Evolutionary conservation across 208 protist species (phyloP).

Genomic region (Acanthamoeba quina): DNA sequence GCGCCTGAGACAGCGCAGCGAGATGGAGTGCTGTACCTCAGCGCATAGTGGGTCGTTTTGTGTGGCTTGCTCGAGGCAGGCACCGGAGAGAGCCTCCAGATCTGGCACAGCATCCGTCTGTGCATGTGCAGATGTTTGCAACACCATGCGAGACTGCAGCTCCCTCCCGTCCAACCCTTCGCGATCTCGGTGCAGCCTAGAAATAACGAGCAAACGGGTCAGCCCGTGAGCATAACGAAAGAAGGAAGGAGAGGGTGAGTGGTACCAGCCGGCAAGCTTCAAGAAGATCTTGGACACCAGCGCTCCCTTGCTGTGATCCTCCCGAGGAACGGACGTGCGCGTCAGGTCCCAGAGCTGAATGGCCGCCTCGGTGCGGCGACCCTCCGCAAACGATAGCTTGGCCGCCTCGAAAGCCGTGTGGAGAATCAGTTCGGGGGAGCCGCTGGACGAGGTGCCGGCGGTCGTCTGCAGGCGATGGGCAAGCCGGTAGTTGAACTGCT

Average conservation of each 20-base stretch:
- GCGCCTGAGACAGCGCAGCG: neutral
- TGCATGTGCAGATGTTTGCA: neutral
- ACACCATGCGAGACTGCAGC: constrained; percentile 29
- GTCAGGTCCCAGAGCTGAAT: constrained; percentile 53
- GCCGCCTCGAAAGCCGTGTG: constrained; percentile 13
- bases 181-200: constrained; percentile 26
- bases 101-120: neutral
- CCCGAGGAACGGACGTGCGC: neutral
- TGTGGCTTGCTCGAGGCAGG: constrained; percentile 55
- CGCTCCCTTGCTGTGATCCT: neutral
- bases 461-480: constrained; percentile 3
- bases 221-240: neutral
- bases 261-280: constrained; percentile 59
- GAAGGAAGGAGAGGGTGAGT: neutral
- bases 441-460: neutral
- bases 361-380: constrained; percentile 8
- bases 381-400: constrained; percentile 36
- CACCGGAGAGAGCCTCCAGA: constrained; percentile 50
- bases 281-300: constrained; percentile 45
- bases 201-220: neutral
- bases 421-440: neutral
- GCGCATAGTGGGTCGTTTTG: constrained; percentile 18
- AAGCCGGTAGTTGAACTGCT: constrained; percentile 50
- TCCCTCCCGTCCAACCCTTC: constrained; percentile 1
- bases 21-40: neutral